Conservation (phyloP, 78 protist genomes). For the Isochrysis galbana region DNA sequence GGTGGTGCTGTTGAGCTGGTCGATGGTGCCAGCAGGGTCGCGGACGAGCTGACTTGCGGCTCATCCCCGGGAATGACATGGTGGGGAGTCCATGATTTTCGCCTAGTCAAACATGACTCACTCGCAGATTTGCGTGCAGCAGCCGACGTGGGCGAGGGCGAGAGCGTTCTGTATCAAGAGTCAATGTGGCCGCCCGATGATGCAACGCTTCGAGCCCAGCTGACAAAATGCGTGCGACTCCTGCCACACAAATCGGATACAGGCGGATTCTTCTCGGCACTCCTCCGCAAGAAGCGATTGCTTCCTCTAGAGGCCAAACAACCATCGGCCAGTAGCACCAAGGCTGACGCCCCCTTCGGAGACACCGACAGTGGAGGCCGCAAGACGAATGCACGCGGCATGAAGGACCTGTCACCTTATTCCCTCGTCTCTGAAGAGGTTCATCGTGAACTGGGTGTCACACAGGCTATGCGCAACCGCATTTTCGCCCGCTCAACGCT, state of each 20-base stretch:
- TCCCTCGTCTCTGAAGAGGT: no score
- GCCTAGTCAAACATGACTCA: background rate
- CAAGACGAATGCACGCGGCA: no score
- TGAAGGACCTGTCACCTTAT: no score
- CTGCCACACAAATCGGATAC: conserved; percentile 60
- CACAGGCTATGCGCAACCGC: no score
- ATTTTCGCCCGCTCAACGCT: no score
- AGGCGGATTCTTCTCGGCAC: conserved; percentile 75
- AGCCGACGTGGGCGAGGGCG: background rate
- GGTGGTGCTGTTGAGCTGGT: background rate
- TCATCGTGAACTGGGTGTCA: no score
- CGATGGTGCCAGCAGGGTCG: background rate
- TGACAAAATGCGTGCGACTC: conserved; percentile 41
- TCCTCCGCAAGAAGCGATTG: conserved; percentile 37
- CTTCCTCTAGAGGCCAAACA: no score
- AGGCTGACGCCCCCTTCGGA: no score
- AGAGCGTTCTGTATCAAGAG: background rate
- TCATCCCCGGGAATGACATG: background rate
- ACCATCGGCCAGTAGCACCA: no score
- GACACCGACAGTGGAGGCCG: no score
- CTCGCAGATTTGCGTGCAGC: background rate
- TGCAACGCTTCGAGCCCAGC: background rate
- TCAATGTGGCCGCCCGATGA: background rate
- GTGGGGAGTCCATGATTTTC: background rate
- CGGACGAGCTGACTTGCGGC: background rate